These are phyloP conservation scores for Thalia dealbata DNA, from an alignment of 176 grass and related monocot genomes.

Conservation along the genomic window DNA sequence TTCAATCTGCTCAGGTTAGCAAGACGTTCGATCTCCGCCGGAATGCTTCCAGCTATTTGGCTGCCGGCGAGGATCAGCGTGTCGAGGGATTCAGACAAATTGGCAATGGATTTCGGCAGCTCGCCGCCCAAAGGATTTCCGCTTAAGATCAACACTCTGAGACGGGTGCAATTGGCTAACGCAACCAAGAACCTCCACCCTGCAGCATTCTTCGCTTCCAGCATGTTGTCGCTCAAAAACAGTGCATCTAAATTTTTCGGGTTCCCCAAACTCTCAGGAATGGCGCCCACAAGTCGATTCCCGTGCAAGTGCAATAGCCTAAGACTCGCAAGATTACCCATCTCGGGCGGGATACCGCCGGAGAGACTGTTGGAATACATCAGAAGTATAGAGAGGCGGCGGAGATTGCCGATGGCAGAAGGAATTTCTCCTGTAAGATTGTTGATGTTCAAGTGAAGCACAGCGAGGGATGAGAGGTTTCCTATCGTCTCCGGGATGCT, in stretches of 20 bases:
- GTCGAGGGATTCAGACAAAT: neutral
- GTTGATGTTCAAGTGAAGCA: neutral
- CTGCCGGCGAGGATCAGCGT: neutral
- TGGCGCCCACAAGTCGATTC: neutral
- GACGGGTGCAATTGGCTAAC: neutral
- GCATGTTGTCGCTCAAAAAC: neutral
- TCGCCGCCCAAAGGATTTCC: neutral
- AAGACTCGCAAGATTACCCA: neutral
- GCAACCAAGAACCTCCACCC: too few relatives aligned
- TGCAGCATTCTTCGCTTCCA: neutral
- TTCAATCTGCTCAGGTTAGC: neutral
- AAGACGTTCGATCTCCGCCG: slow-evolving; percentile 12
- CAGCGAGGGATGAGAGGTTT: neutral
- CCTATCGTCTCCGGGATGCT: neutral
- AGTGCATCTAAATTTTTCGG: neutral
- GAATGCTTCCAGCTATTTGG: slow-evolving; percentile 14
- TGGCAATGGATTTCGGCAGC: neutral
- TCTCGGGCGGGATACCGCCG: neutral
- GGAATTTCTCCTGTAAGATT: slow-evolving; percentile 4
- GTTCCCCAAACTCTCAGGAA: neutral
- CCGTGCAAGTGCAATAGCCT: neutral
- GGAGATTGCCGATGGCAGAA: neutral
- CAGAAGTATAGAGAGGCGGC: too few relatives aligned
- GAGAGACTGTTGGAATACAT: neutral
- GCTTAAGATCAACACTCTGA: neutral